phyloP scores from a whole-genome alignment of 208 protist species.

The Leishmania turanica region DNA sequence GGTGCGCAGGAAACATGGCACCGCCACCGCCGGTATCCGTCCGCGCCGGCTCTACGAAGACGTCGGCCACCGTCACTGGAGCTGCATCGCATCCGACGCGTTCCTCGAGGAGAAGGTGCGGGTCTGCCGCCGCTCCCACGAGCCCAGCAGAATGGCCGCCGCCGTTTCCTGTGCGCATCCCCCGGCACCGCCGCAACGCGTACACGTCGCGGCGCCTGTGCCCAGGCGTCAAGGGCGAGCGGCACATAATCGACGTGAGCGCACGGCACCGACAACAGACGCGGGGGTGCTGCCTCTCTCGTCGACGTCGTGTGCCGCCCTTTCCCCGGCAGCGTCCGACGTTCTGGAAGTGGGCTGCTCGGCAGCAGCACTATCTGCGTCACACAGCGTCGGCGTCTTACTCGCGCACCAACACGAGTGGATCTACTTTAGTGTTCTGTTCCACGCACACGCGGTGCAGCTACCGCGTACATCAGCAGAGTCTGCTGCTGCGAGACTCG shows the following conservation, averaged over 20 bases:
- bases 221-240: not conserved
- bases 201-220: not conserved
- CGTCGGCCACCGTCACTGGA: slow-evolving; percentile 9
- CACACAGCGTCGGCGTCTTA: slow-evolving; percentile 37
- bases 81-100: not conserved
- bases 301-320: not conserved
- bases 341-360: not conserved
- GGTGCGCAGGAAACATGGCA: not conserved
- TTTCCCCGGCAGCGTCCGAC: not conserved
- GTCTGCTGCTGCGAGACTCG: not conserved
- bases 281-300: not conserved
- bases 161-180: not conserved
- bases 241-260: not conserved
- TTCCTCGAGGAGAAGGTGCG: slow-evolving; percentile 2
- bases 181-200: not conserved
- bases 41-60: not conserved
- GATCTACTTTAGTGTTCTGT: slow-evolving; percentile 39
- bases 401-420: slow-evolving; percentile 32
- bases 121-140: too few species aligned
- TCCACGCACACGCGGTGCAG: slow-evolving; percentile 23
- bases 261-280: not conserved
- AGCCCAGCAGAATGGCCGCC: not conserved
- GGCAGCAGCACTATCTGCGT: not conserved
- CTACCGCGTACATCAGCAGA: not conserved
- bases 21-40: not conserved